Percentiles rank a stretch among this genome's conserved stretches.
phyloP scores from a whole-genome alignment of 2,329 filamentous ascomycete genomes.

The Phaeosphaeriaceae sp. region DNA sequence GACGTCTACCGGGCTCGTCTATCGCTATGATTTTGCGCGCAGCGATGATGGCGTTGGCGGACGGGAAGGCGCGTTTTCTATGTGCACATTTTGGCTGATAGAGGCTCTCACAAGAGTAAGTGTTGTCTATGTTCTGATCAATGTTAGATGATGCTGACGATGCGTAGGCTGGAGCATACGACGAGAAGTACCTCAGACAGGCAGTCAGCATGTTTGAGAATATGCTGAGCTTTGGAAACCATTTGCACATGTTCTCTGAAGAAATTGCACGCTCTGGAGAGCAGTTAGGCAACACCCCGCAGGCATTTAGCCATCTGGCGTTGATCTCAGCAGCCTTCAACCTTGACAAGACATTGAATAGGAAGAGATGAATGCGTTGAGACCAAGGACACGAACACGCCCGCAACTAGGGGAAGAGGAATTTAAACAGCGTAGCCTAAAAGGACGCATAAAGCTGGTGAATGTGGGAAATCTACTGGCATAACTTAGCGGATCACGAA shows the following conservation, averaged over 20 bases:
- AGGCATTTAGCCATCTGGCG: slow-evolving; percentile 79
- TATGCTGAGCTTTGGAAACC: slow-evolving; percentile 78
- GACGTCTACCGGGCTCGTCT: slow-evolving; percentile 77
- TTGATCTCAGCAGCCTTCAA: slow-evolving; percentile 81
- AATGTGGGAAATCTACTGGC: too few species aligned
- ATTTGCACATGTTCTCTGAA: slow-evolving; percentile 79
- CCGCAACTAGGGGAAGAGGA: too few species aligned
- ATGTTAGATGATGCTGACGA: slow-evolving; percentile 5
- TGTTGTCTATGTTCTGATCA: slow-evolving; percentile 29
- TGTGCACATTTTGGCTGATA: slow-evolving; percentile 85
- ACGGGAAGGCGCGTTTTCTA: slow-evolving; percentile 71
- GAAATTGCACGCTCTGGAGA: slow-evolving; percentile 78
- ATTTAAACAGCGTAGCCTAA: too few species aligned
- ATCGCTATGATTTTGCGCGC: slow-evolving; percentile 73
- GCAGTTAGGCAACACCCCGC: slow-evolving; percentile 80
- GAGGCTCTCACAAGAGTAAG: slow-evolving; percentile 75
- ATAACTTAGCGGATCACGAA: too few species aligned
- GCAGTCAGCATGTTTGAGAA: slow-evolving; percentile 78
- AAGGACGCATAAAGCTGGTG: too few species aligned
- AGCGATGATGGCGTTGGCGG: slow-evolving; percentile 77
- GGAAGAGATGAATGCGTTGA: slow-evolving; percentile 5
- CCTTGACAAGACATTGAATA: slow-evolving; percentile 60
- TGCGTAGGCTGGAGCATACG: slow-evolving; percentile 55
- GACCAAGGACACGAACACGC: too few species aligned
- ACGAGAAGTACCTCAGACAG: slow-evolving; percentile 66